Conservation (phyloP, 208 protist species). For the Trypanosoma conorhini region DNA sequence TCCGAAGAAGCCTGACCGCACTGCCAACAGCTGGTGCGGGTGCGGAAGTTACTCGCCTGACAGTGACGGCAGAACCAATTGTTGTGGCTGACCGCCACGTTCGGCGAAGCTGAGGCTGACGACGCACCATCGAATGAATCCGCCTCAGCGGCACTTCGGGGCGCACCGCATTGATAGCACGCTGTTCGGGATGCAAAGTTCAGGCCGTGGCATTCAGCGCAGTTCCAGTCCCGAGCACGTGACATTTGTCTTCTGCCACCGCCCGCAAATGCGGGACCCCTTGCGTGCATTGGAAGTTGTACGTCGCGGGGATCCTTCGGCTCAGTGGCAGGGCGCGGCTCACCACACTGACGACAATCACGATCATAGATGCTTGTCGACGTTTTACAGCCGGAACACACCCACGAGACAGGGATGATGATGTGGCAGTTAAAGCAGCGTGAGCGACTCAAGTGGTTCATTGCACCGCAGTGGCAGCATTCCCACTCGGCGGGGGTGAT, state of each 20-base stretch:
- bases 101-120: neutral
- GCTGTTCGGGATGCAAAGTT: conserved; percentile 73
- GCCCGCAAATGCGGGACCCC: neutral
- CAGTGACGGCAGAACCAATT: conserved; percentile 85
- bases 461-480: conserved; percentile 72
- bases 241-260: conserved; percentile 6
- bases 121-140: neutral
- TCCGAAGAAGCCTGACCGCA: conserved; percentile 38
- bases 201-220: conserved; percentile 55
- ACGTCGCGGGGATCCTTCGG: conserved; percentile 49
- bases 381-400: conserved; percentile 50
- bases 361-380: conserved; percentile 83
- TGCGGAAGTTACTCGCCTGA: conserved; percentile 86
- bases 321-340: conserved; percentile 41
- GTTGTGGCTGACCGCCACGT: conserved; percentile 44
- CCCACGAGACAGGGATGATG: conserved; percentile 75
- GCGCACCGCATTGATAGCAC: conserved; percentile 71
- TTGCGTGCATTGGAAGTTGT: neutral
- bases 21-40: conserved; percentile 80
- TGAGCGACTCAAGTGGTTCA: conserved; percentile 75
- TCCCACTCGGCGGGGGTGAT: conserved; percentile 77
- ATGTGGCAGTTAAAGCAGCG: conserved; percentile 76
- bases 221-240: conserved; percentile 63
- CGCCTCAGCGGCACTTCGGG: conserved; percentile 14
- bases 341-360: conserved; percentile 55